These are phyloP conservation scores for Aspergillus olivimuriae DNA, from an alignment of 495 filamentous ascomycete species.

Conservation along the genomic window DNA sequence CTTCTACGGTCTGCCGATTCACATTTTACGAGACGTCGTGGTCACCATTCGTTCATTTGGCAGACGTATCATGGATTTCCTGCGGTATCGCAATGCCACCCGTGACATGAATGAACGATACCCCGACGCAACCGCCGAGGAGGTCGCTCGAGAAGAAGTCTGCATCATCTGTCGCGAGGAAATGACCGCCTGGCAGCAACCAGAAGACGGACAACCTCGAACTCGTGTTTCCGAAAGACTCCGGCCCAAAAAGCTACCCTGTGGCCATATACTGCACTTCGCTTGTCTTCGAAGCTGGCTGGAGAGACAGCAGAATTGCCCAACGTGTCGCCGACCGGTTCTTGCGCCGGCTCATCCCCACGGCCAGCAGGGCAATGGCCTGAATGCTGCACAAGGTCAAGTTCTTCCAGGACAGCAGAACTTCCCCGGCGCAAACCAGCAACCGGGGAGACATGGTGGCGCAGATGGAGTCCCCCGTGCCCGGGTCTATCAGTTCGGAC, in stretches of 20 bases:
- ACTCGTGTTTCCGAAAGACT: conserved; percentile 64
- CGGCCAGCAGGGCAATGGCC: conserved; percentile 18
- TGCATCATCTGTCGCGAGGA: conserved; percentile 98
- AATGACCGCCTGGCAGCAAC: conserved; percentile 67
- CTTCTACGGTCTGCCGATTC: conserved; percentile 92
- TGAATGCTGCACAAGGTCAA: conserved; percentile 23
- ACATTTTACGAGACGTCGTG: conserved; percentile 92
- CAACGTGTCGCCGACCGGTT: conserved; percentile 85
- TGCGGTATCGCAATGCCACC: conserved; percentile 82
- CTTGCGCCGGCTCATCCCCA: conserved; percentile 25
- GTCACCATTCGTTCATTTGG: conserved; percentile 87
- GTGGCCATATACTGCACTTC: conserved; percentile 92
- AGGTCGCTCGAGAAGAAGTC: conserved; percentile 77
- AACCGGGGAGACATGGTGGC: conserved; percentile 25
- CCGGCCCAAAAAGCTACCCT: conserved; percentile 91
- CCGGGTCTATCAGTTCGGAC: conserved; percentile 49
- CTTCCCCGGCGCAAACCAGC: conserved; percentile 19
- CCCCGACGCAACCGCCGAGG: conserved; percentile 84
- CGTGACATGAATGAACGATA: conserved; percentile 88
- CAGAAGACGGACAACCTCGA: conserved; percentile 26
- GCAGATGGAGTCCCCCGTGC: conserved; percentile 34
- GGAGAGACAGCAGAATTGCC: conserved; percentile 96
- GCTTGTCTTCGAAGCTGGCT: conserved; percentile 93
- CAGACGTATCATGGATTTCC: conserved; percentile 77
- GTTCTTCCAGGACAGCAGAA: conserved; percentile 22